Evolutionary conservation across 768 basidiomycete species (phyloP).

Genomic region (Macrocybe gigantea): DNA sequence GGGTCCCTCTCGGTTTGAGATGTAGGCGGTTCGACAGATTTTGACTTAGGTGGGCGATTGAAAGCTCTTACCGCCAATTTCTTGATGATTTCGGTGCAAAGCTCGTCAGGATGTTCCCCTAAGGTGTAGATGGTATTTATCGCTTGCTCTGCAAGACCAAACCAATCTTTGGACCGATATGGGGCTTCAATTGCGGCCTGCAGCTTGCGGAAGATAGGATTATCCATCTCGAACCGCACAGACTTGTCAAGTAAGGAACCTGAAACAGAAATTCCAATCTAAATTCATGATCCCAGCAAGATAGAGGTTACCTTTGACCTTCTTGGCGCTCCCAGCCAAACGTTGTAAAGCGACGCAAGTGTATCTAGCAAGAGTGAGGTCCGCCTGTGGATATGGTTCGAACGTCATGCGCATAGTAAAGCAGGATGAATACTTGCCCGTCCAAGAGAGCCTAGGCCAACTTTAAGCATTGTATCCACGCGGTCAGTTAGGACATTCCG

Average conservation of each 20-base stretch:
- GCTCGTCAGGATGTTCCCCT: conserved; percentile 85
- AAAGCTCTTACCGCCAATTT: conserved; percentile 77
- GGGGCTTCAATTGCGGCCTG: conserved; percentile 77
- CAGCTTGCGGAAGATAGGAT: conserved; percentile 77
- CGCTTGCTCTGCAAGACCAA: conserved; percentile 92
- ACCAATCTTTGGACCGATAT: conserved; percentile 89
- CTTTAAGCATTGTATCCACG: conserved; percentile 77
- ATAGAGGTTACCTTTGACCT: conserved; percentile 73
- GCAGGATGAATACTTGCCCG: conserved; percentile 43
- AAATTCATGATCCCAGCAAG: neutral
- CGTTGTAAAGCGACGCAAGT: conserved; percentile 92
- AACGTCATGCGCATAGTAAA: neutral
- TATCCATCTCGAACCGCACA: conserved; percentile 82
- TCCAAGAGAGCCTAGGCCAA: conserved; percentile 81
- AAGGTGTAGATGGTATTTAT: conserved; percentile 95
- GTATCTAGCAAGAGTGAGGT: conserved; percentile 86
- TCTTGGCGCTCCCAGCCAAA: conserved; percentile 91
- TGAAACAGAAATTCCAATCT: conserved; percentile 18
- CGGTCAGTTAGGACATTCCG: conserved; percentile 69
- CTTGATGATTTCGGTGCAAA: conserved; percentile 79
- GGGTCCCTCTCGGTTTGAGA: conserved; percentile 27
- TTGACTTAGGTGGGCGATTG: conserved; percentile 23
- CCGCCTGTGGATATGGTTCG: conserved; percentile 42
- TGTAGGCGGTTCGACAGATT: conserved; percentile 11
- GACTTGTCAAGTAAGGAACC: conserved; percentile 87